These are phyloP conservation scores for Allium cepa DNA, from an alignment of 106 monocot genomes.

Conservation along the genomic window DNA sequence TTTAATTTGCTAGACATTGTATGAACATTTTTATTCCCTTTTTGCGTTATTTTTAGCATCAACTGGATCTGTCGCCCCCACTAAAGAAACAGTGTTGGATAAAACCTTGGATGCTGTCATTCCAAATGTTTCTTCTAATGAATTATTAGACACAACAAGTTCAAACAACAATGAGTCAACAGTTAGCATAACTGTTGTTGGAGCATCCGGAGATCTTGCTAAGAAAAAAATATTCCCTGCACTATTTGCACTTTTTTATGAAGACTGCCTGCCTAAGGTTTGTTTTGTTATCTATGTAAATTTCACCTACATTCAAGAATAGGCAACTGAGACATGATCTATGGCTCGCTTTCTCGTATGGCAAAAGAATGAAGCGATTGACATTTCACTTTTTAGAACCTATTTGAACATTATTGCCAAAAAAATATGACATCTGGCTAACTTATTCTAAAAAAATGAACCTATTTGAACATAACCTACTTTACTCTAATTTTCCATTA, in stretches of 20 bases:
- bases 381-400: too few species aligned
- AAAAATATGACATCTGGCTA: too few species aligned
- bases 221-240: conserved; percentile 98
- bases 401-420: too few species aligned
- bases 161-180: conserved; percentile 34
- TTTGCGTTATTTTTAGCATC: neutral
- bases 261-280: conserved; percentile 89
- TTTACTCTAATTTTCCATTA: too few species aligned
- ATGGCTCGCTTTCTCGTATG: too few species aligned
- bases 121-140: conserved; percentile 18
- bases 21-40: too few species aligned
- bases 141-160: conserved; percentile 3
- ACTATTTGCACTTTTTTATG: conserved; percentile 88
- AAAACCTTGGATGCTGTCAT: conserved; percentile 36
- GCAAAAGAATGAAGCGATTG: too few species aligned
- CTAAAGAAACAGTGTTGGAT: conserved; percentile 17
- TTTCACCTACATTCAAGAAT: neutral
- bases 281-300: neutral
- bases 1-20: too few species aligned
- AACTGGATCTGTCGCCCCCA: conserved; percentile 9
- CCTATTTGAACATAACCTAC: too few species aligned
- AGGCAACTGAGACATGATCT: too few species aligned
- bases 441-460: too few species aligned
- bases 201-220: conserved; percentile 93
- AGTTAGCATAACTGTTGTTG: conserved; percentile 91